These are phyloP conservation scores for Modicella reniformis DNA, from an alignment of 371 early-diverging fungal genomes.

Conservation along the genomic window DNA sequence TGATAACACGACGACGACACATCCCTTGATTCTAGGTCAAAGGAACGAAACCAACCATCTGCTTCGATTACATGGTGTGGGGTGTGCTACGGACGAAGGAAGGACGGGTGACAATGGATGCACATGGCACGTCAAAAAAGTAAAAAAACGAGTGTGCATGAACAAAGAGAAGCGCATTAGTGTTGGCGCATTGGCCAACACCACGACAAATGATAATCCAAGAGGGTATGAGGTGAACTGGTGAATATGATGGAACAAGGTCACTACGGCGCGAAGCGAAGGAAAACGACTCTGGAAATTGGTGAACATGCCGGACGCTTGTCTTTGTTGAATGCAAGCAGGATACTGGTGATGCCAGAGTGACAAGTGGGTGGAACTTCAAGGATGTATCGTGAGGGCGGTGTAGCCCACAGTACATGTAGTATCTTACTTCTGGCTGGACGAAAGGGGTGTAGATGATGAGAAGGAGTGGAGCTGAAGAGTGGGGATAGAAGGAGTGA, in stretches of 20 bases:
- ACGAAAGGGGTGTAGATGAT: slow-evolving; percentile 4
- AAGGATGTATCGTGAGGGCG: not conserved
- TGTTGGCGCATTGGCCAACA: too few relatives aligned
- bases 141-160: not conserved
- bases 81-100: not conserved
- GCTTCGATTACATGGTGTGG: not conserved
- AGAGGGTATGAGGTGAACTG: too few relatives aligned
- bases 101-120: not conserved
- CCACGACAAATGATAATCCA: too few relatives aligned
- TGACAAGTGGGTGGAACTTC: not conserved
- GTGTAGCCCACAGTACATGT: not conserved
- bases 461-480: not conserved
- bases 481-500: not conserved
- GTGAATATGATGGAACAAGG: too few relatives aligned
- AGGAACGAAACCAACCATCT: not conserved
- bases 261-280: too few relatives aligned
- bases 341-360: not conserved
- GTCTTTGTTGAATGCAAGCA: too few relatives aligned
- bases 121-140: not conserved
- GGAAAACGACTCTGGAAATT: too few relatives aligned
- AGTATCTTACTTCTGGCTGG: not conserved
- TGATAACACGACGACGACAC: not conserved
- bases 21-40: not conserved
- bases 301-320: too few relatives aligned
- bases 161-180: not conserved